These are phyloP conservation scores for Epithele typhae DNA, from an alignment of 768 basidiomycete genomes.

Conservation along the genomic window DNA sequence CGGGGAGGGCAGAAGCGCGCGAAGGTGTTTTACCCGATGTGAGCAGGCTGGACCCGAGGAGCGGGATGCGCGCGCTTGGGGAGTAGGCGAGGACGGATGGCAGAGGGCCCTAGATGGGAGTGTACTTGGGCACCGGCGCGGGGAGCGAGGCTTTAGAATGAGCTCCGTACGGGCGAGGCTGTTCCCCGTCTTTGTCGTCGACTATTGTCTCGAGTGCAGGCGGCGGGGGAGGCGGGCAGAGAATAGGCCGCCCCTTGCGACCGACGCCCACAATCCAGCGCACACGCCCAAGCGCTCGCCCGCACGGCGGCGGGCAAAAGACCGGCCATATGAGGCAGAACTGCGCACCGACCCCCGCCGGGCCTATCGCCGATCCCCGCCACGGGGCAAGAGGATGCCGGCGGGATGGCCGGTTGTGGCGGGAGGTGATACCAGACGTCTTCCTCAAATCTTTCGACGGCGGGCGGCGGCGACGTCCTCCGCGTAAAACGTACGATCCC, in stretches of 20 bases:
- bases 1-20: slow-evolving; percentile 7
- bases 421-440: no score
- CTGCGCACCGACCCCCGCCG: no score
- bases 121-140: slow-evolving; percentile 1
- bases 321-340: no score
- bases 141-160: no score
- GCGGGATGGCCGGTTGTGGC: no score
- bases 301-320: no score
- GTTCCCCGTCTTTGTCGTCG: background rate
- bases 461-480: no score
- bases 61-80: slow-evolving; percentile 11
- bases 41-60: slow-evolving; percentile 5
- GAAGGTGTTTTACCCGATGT: slow-evolving; percentile 9
- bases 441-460: no score
- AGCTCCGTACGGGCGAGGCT: background rate
- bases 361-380: no score
- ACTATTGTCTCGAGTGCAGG: background rate
- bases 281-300: background rate
- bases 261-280: background rate
- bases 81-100: background rate
- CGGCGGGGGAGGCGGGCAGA: background rate
- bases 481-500: no score
- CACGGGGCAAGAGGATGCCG: no score
- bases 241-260: background rate
- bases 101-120: slow-evolving; percentile 11